A percentile compares a stretch with the other conserved stretches of the same genome.
phyloP scores from a whole-genome alignment of 179 eudicot species.

The Silene coronaria region DNA sequence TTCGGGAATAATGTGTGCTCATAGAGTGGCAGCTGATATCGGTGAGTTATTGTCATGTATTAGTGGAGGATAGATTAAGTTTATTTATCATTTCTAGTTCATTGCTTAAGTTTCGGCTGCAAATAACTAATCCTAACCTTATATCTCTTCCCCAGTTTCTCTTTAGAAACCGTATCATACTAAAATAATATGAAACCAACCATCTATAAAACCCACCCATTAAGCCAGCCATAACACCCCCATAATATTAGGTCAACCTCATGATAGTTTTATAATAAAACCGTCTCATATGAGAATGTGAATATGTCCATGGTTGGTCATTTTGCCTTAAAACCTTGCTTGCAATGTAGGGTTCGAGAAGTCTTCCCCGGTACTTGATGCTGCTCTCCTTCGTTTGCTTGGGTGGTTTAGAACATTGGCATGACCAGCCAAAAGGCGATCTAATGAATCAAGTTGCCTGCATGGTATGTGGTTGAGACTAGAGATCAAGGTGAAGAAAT shows the following conservation, averaged over 20 bases:
- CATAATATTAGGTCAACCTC: too few relatives aligned
- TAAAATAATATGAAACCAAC: not conserved
- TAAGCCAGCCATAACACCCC: too few relatives aligned
- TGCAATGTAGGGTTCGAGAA: constrained; percentile 62
- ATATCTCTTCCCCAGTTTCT: too few relatives aligned
- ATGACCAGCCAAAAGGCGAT: not conserved
- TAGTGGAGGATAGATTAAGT: not conserved
- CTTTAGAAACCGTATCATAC: too few relatives aligned
- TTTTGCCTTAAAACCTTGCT: not conserved
- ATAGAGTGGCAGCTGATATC: constrained; percentile 90
- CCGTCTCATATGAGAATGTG: too few relatives aligned
- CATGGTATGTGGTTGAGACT: constrained; percentile 4
- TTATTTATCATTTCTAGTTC: not conserved
- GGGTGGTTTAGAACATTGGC: constrained; percentile 94
- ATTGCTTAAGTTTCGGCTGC: not conserved
- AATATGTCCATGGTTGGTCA: not conserved
- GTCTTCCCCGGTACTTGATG: constrained; percentile 63
- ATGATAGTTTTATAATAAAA: too few relatives aligned
- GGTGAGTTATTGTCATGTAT: constrained; percentile 39
- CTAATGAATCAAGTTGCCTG: not conserved
- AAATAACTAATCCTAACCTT: too few relatives aligned
- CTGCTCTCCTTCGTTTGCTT: constrained; percentile 77
- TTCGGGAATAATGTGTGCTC: constrained; percentile 99
- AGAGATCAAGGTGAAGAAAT: constrained; percentile 17
- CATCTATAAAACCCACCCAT: not conserved